phyloP scores from a whole-genome alignment of 1,284 basidiomycete species.

The Naganishia albida region DNA sequence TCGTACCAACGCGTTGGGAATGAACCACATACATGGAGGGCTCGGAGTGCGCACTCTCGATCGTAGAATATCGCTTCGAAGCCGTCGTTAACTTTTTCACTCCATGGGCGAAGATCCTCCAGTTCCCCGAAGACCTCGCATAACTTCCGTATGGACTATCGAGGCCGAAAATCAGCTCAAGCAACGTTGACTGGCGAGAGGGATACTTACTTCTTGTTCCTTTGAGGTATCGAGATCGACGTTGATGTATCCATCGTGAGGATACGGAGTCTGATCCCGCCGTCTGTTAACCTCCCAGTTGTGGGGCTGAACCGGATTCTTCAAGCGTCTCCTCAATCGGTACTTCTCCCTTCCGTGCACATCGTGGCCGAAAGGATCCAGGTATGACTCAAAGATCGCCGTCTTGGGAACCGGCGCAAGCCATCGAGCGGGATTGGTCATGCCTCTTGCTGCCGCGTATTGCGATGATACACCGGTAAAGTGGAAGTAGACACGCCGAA shows the following conservation, averaged over 20 bases:
- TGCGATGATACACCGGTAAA: background rate
- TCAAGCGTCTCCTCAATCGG: conserved; percentile 20
- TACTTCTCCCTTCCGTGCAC: conserved; percentile 21
- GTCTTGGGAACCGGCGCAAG: background rate
- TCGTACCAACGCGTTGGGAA: background rate
- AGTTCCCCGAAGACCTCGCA: conserved; percentile 31
- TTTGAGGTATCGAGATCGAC: background rate
- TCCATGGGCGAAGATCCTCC: conserved; percentile 21
- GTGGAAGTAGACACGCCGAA: conserved; percentile 19
- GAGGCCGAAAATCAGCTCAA: background rate
- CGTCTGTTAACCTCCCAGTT: conserved; percentile 4
- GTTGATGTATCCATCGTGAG: conserved; percentile 1
- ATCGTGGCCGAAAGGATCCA: conserved; percentile 30
- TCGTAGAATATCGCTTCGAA: conserved; percentile 31
- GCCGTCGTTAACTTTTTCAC: conserved; percentile 10
- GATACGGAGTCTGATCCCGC: conserved; percentile 3
- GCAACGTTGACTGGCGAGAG: background rate
- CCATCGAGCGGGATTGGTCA: background rate
- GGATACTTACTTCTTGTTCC: conserved; percentile 8
- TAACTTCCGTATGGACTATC: conserved; percentile 14
- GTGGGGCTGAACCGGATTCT: background rate
- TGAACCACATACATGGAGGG: conserved; percentile 16
- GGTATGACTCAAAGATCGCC: conserved; percentile 24
- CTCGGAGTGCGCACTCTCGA: conserved; percentile 28
- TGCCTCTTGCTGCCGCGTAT: background rate